Conservation (phyloP, 192 early-diverging fungal species). For the Podila horticola region DNA sequence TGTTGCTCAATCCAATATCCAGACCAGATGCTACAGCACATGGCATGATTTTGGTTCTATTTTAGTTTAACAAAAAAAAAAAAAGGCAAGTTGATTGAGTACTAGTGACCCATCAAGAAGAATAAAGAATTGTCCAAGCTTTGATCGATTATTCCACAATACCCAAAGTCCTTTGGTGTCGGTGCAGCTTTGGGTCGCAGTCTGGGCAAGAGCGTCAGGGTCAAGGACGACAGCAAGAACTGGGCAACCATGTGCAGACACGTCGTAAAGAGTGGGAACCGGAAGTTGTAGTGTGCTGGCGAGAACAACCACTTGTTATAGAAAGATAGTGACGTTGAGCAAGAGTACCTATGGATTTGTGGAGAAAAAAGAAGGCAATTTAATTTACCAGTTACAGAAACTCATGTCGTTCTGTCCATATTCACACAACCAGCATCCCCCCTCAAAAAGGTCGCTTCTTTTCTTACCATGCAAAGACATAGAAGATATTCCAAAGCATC, state of each 20-base stretch:
- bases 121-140: background rate
- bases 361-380: background rate
- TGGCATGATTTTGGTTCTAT: slow-evolving; percentile 78
- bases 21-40: slow-evolving; percentile 89
- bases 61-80: background rate
- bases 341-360: slow-evolving; percentile 42
- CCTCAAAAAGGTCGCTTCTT: background rate
- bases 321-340: slow-evolving; percentile 76
- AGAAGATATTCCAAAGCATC: slow-evolving; percentile 52
- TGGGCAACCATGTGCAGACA: slow-evolving; percentile 89
- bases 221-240: slow-evolving; percentile 67
- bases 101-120: too few relatives aligned
- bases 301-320: slow-evolving; percentile 98
- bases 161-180: slow-evolving; percentile 60
- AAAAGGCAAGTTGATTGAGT: background rate
- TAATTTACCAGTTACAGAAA: background rate
- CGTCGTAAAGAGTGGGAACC: slow-evolving; percentile 89
- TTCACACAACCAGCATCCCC: background rate
- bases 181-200: slow-evolving; percentile 71
- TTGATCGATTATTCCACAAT: background rate
- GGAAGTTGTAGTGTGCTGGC: slow-evolving; percentile 80
- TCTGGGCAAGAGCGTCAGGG: slow-evolving; percentile 66
- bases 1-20: slow-evolving; percentile 93
- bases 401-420: background rate
- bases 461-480: slow-evolving; percentile 59